Conservation (phyloP, 169 alveolate genomes). For the Toxoplasma gondii region DNA sequence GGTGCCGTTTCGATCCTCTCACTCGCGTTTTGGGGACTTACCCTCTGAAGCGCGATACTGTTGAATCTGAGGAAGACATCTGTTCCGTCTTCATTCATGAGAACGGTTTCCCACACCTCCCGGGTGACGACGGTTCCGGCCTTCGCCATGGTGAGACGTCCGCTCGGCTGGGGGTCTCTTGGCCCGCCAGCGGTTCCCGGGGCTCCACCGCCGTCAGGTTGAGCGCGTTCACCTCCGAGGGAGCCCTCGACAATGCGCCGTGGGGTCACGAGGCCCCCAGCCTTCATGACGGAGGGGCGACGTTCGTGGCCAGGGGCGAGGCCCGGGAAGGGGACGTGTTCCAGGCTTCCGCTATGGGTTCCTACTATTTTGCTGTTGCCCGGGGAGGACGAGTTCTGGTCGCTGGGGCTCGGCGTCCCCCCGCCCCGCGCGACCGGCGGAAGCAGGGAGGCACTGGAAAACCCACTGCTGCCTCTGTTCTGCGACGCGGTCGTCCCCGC, state of each 20-base stretch:
- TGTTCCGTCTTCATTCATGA: conserved; percentile 58
- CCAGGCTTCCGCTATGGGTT: conserved; percentile 39
- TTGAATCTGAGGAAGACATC: conserved; percentile 63
- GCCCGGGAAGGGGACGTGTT: conserved; percentile 64
- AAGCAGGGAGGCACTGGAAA: too few species aligned
- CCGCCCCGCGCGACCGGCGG: background rate
- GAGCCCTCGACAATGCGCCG: conserved; percentile 49
- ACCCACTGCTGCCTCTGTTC: too few species aligned
- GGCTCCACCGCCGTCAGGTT: background rate
- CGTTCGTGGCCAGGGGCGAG: conserved; percentile 70
- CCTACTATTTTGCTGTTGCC: background rate
- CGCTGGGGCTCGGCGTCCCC: background rate
- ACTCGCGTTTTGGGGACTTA: background rate
- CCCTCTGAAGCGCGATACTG: conserved; percentile 66
- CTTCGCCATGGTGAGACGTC: background rate
- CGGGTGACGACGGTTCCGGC: conserved; percentile 23
- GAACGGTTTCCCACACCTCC: conserved; percentile 44
- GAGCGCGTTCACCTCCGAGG: background rate
- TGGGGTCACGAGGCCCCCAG: conserved; percentile 67
- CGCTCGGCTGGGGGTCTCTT: background rate
- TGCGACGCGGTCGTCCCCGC: background rate
- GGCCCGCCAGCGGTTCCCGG: background rate
- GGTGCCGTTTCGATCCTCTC: too few species aligned
- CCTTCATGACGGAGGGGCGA: conserved; percentile 67
- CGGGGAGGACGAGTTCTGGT: background rate